Conservation (phyloP, 192 early-diverging fungal species). For the Mortierella alpina region DNA sequence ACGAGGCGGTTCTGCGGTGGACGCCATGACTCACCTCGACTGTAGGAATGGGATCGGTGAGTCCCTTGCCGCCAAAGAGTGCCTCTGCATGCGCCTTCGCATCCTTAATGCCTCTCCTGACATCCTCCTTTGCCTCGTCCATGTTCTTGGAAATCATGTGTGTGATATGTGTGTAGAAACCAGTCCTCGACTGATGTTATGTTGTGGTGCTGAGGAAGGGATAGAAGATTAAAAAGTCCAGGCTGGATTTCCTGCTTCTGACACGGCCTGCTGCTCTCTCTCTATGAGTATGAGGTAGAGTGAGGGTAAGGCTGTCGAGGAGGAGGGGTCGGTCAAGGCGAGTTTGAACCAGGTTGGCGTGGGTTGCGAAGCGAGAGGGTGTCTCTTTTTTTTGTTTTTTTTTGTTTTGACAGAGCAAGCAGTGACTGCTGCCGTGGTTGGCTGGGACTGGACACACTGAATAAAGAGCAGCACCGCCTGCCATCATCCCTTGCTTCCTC, state of each 20-base stretch:
- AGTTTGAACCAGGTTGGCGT: too few species aligned
- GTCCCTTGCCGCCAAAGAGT: constrained; percentile 51
- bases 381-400: neutral
- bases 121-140: constrained; percentile 47
- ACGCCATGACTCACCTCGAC: constrained; percentile 52
- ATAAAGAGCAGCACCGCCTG: too few species aligned
- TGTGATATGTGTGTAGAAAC: neutral
- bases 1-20: neutral
- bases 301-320: too few species aligned
- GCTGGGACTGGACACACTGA: too few species aligned
- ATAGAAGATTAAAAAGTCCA: neutral
- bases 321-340: too few species aligned
- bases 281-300: too few species aligned
- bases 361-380: too few species aligned
- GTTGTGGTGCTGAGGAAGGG: too few species aligned
- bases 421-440: neutral
- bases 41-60: constrained; percentile 60
- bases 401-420: constrained; percentile 9
- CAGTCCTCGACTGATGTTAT: neutral
- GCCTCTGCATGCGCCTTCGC: constrained; percentile 41
- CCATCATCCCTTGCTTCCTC: too few species aligned
- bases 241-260: neutral
- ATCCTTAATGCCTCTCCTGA: constrained; percentile 38
- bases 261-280: too few species aligned
- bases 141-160: constrained; percentile 47